Conservation (phyloP, 139 green algal genomes). For the Tetradesmus lagerheimii region DNA sequence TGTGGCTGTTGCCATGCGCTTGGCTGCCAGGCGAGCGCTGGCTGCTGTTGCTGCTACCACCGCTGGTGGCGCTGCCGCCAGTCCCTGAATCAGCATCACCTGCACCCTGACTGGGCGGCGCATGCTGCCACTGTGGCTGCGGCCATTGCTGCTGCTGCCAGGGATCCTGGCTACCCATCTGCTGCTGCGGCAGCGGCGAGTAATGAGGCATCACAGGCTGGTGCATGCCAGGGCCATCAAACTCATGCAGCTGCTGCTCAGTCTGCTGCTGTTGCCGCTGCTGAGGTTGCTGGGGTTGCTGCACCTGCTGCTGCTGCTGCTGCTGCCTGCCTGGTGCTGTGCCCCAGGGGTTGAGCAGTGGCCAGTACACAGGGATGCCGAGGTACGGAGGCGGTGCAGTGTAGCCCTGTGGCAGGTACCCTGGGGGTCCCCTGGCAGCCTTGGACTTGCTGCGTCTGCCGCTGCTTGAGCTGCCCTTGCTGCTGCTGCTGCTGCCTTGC, state of each 20-base stretch:
- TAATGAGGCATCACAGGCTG: neutral
- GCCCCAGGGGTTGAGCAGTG: neutral
- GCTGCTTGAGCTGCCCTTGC: neutral
- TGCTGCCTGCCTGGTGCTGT: neutral
- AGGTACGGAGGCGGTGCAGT: neutral
- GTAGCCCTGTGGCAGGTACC: constrained; percentile 18
- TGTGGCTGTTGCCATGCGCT: neutral
- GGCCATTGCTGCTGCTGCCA: constrained; percentile 1
- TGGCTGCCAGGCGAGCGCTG: neutral
- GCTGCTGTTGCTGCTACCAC: neutral
- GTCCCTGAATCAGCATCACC: neutral
- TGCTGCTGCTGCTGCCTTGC: neutral
- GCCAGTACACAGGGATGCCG: constrained; percentile 32
- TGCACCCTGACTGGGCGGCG: neutral
- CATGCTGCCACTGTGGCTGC: constrained; percentile 17
- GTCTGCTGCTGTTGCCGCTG: constrained; percentile 2
- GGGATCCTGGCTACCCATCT: neutral
- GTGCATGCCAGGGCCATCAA: neutral
- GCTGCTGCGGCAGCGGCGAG: neutral
- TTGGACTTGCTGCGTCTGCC: neutral
- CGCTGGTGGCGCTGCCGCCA: neutral
- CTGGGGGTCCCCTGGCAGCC: neutral
- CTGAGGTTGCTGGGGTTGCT: neutral
- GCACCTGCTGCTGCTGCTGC: neutral
- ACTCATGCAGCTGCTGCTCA: neutral